A percentile compares a stretch with the other conserved stretches of the same genome.
These are phyloP conservation scores for Fusarium sp. DNA, from an alignment of 2,329 filamentous ascomycete genomes.

Conservation along the genomic window DNA sequence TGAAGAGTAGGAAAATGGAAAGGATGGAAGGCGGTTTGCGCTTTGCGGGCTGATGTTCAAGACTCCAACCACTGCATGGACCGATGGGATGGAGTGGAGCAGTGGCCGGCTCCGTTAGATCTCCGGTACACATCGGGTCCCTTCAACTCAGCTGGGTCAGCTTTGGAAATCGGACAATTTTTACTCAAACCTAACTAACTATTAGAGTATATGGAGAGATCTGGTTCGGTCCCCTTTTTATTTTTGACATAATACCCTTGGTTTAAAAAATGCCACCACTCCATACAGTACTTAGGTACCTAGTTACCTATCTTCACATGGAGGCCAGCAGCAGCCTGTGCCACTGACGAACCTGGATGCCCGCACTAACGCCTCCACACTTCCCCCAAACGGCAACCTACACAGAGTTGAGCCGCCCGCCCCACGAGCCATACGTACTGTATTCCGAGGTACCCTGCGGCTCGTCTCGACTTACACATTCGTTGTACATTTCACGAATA, in stretches of 20 bases:
- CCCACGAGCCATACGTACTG: not conserved
- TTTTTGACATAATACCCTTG: not conserved
- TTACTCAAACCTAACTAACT: no score
- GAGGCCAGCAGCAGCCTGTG: no score
- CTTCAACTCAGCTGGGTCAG: not conserved
- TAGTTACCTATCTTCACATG: no score
- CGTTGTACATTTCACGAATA: no score
- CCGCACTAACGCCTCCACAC: no score
- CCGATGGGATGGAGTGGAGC: constrained; percentile 30
- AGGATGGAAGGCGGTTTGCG: constrained; percentile 7
- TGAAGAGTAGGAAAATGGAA: constrained; percentile 3
- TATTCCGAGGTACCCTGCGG: not conserved
- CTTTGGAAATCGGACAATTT: not conserved
- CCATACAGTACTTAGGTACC: no score
- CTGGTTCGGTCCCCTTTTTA: not conserved
- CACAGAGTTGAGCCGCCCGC: no score
- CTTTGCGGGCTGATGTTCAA: constrained; percentile 31
- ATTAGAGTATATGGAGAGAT: not conserved
- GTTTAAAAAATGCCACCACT: no score
- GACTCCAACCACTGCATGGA: constrained; percentile 8
- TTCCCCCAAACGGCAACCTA: no score
- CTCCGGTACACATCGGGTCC: not conserved
- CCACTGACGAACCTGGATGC: no score
- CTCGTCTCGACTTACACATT: not conserved
- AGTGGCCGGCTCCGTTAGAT: constrained; percentile 29